Evolutionary conservation across 2,329 filamentous ascomycete species (phyloP).

Genomic region (Pezicula neosporulosa): DNA sequence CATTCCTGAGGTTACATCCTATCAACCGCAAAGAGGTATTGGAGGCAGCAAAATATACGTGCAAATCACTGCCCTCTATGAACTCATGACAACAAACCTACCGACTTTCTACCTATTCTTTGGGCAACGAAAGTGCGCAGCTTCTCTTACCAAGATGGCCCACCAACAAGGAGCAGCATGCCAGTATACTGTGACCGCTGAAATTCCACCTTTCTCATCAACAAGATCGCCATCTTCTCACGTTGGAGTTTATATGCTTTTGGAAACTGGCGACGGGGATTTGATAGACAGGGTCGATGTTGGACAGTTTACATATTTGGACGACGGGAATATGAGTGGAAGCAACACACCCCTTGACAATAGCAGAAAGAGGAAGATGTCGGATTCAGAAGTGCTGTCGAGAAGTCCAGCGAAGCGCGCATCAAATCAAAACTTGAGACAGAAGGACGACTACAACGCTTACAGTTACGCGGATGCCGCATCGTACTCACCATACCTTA

Average conservation of each 20-base stretch:
- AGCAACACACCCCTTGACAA: conserved; percentile 32
- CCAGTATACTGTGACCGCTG: conserved; percentile 68
- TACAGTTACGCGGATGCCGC: conserved; percentile 47
- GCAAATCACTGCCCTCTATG: conserved; percentile 71
- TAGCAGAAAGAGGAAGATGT: conserved; percentile 55
- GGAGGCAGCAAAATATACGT: conserved; percentile 70
- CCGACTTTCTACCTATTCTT: conserved; percentile 68
- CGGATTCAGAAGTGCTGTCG: conserved; percentile 41
- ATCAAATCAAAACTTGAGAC: conserved; percentile 41
- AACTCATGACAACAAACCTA: conserved; percentile 59
- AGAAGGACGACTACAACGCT: conserved; percentile 47
- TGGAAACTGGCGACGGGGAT: conserved; percentile 54
- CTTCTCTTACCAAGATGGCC: conserved; percentile 58
- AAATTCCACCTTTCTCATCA: conserved; percentile 63
- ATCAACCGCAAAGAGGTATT: conserved; percentile 64
- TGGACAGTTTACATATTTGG: conserved; percentile 59
- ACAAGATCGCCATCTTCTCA: conserved; percentile 52
- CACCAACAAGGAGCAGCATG: conserved; percentile 57
- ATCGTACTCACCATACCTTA: conserved; percentile 46
- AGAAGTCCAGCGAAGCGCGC: conserved; percentile 44
- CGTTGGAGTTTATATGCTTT: conserved; percentile 55
- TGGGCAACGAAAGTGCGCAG: conserved; percentile 70
- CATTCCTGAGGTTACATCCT: conserved; percentile 63
- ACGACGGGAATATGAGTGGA: conserved; percentile 32
- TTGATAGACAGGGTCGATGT: conserved; percentile 49